Evolutionary conservation across 305 asterid genomes (phyloP).

Genomic region (Rubia balearica): DNA sequence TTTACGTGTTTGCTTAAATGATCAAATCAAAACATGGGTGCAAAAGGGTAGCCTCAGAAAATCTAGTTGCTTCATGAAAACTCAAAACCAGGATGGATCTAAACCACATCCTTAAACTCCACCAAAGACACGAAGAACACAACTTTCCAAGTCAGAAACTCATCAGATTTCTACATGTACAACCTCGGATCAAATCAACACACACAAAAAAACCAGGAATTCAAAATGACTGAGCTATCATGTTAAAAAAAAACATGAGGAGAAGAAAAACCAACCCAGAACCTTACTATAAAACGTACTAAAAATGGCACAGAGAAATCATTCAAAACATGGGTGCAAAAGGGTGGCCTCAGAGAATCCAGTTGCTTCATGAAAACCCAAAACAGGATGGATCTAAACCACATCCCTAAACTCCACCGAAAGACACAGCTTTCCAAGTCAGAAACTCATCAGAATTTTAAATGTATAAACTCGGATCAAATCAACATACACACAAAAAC

Average conservation of each 20-base stretch:
- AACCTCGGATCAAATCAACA: conserved; percentile 34
- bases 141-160: conserved; percentile 4
- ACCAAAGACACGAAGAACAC: background rate
- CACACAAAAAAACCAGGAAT: conserved; percentile 13
- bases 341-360: conserved; percentile 22
- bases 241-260: background rate
- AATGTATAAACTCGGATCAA: conserved; percentile 37
- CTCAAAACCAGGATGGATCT: conserved; percentile 20
- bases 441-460: conserved; percentile 12
- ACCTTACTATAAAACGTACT: background rate
- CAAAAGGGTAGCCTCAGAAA: conserved; percentile 20
- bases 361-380: background rate
- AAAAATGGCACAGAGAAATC: conserved; percentile 5
- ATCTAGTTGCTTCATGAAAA: conserved; percentile 11
- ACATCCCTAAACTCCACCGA: conserved; percentile 14
- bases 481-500: conserved; percentile 9
- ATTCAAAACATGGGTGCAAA: conserved; percentile 11
- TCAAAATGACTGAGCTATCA: conserved; percentile 8
- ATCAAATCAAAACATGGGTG: conserved; percentile 8
- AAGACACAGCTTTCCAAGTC: conserved; percentile 5
- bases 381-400: conserved; percentile 24
- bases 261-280: conserved; percentile 2
- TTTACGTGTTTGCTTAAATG: background rate
- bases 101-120: conserved; percentile 20
- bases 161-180: conserved; percentile 19